phyloP scores from a whole-genome alignment of 805 yeast genomes.

The baker's yeast (Saccharomyces cerevisiae) region DNA sequence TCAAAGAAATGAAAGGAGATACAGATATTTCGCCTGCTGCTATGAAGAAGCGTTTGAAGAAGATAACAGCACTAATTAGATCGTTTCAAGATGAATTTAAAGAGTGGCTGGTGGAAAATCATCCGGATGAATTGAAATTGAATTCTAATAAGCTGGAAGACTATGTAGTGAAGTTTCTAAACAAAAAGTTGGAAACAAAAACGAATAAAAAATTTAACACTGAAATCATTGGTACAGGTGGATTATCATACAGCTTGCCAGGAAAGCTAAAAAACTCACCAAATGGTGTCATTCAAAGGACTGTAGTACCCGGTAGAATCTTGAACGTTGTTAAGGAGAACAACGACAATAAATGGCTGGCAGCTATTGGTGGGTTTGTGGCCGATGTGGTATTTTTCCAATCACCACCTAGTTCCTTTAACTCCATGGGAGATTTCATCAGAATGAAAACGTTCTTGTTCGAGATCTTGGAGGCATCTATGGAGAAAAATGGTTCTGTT shows the following conservation, averaged over 20 bases:
- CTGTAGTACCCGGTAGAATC: constrained; percentile 63
- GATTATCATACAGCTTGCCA: constrained; percentile 57
- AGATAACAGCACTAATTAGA: constrained; percentile 36
- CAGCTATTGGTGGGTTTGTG: constrained; percentile 54
- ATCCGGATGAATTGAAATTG: constrained; percentile 37
- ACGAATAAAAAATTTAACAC: constrained; percentile 6
- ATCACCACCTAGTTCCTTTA: constrained; percentile 27
- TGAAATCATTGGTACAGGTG: constrained; percentile 60
- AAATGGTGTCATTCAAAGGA: constrained; percentile 49
- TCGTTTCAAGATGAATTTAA: constrained; percentile 45
- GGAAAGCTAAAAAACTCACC: constrained; percentile 68
- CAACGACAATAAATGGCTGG: constrained; percentile 32
- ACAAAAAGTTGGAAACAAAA: constrained; percentile 8
- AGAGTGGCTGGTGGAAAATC: constrained; percentile 43
- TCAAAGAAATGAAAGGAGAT: background rate
- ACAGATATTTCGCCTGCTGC: constrained; percentile 3
- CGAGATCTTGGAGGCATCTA: constrained; percentile 32
- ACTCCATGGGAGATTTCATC: constrained; percentile 33
- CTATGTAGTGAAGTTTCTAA: constrained; percentile 36
- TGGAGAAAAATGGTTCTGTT: constrained; percentile 31
- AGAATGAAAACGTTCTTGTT: constrained; percentile 41
- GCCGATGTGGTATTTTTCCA: constrained; percentile 22
- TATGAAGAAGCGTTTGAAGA: constrained; percentile 14
- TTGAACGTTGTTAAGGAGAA: constrained; percentile 31
- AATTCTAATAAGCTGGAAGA: constrained; percentile 30